Evolutionary conservation across 108 stramenopile genomes (phyloP).

Genomic region (Chaetoceros tenuissimus): DNA sequence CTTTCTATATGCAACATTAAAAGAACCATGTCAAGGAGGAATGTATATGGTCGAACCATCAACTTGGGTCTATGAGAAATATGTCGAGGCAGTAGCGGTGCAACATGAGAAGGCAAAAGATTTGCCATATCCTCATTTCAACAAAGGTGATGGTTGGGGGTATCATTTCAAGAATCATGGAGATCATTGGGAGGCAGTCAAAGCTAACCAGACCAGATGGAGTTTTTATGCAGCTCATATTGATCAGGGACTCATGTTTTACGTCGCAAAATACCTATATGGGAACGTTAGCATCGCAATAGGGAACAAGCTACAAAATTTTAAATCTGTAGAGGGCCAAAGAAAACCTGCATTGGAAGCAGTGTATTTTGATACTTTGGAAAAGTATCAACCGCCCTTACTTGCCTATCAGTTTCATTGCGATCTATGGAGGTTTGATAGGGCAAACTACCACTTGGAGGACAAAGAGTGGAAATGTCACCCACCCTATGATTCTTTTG

Average conservation of each 20-base stretch:
- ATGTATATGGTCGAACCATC: constrained; percentile 47
- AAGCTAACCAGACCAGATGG: constrained; percentile 18
- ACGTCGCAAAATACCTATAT: constrained; percentile 29
- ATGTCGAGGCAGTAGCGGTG: constrained; percentile 12
- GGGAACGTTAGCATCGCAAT: constrained; percentile 16
- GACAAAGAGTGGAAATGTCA: background rate
- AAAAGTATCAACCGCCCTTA: background rate
- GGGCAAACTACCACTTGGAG: background rate
- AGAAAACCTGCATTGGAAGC: too few species aligned
- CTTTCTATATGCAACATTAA: constrained; percentile 22
- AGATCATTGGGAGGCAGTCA: constrained; percentile 10
- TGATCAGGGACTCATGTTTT: constrained; percentile 50
- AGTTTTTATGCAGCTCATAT: constrained; percentile 27
- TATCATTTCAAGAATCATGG: background rate
- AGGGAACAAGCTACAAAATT: constrained; percentile 16
- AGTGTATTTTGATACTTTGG: background rate
- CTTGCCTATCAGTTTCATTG: background rate
- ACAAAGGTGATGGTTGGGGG: constrained; percentile 4
- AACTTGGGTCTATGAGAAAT: constrained; percentile 15
- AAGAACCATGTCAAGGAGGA: constrained; percentile 32
- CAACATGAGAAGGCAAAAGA: constrained; percentile 13
- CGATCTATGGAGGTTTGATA: background rate
- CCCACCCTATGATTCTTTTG: background rate
- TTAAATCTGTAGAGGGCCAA: background rate
- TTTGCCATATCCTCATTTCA: constrained; percentile 17